phyloP scores from a whole-genome alignment of 2,329 filamentous ascomycete species.

The Exophiala alcalophila region DNA sequence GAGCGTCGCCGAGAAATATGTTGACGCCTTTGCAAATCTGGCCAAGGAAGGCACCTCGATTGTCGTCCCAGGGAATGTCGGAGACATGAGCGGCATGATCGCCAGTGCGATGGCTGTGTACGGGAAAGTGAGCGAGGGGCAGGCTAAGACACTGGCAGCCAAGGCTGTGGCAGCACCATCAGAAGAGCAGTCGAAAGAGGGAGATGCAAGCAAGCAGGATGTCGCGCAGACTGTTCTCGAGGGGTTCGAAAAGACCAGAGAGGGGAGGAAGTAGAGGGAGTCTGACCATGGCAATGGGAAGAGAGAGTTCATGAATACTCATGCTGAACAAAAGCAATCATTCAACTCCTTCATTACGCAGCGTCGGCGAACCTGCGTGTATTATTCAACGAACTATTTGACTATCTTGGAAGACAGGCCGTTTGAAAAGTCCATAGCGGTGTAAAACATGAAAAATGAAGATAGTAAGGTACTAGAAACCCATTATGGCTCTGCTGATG shows the following conservation, averaged over 20 bases:
- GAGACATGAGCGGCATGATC: conserved; percentile 95
- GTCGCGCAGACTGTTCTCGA: conserved; percentile 50
- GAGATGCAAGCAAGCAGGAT: conserved; percentile 40
- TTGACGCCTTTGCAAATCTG: conserved; percentile 87
- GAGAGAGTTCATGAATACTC: no score
- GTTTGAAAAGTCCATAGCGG: conserved; percentile 13
- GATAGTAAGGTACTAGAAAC: neutral
- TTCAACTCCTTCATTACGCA: conserved; percentile 18
- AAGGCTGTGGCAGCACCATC: conserved; percentile 38
- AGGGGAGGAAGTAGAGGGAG: conserved; percentile 33
- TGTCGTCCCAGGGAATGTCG: conserved; percentile 93
- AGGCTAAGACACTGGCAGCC: conserved; percentile 58
- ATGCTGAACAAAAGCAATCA: conserved; percentile 2
- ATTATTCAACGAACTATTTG: conserved; percentile 5
- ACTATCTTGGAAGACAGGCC: no score
- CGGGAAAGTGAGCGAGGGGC: conserved; percentile 81
- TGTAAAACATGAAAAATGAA: conserved; percentile 6
- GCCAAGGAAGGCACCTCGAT: conserved; percentile 95
- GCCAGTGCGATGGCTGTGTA: conserved; percentile 93
- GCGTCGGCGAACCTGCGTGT: conserved; percentile 15
- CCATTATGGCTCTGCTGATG: no score
- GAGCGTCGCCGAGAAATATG: conserved; percentile 94
- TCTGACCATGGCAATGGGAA: neutral
- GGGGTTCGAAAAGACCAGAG: conserved; percentile 46
- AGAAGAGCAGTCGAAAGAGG: conserved; percentile 31